Evolutionary conservation across 148 eudicot species (phyloP).

Genomic region (Chenopodium berlandieri): DNA sequence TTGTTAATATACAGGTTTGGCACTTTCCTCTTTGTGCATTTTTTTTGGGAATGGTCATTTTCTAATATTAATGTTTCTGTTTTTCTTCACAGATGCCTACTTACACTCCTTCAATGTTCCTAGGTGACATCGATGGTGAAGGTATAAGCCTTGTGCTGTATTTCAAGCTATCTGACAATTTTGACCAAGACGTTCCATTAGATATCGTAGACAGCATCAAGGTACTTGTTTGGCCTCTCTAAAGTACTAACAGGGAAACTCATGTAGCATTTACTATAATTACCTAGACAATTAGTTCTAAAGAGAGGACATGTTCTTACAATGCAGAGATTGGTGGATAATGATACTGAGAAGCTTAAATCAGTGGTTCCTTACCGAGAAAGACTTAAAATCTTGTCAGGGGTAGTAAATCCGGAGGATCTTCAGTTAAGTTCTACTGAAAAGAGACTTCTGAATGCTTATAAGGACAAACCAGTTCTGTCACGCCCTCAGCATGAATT

Average conservation of each 20-base stretch:
- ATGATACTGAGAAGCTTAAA: conserved; percentile 63
- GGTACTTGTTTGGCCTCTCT: conserved; percentile 39
- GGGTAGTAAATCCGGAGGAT: conserved; percentile 82
- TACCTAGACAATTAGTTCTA: neutral
- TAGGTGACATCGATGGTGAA: conserved; percentile 70
- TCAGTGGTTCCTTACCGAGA: conserved; percentile 67
- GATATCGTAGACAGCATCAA: conserved; percentile 59
- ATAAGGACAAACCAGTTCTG: conserved; percentile 85
- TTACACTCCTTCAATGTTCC: conserved; percentile 71
- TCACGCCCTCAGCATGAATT: conserved; percentile 92
- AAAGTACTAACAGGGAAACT: neutral
- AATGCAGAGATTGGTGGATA: conserved; percentile 54
- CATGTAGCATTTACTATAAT: neutral
- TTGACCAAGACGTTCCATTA: conserved; percentile 50
- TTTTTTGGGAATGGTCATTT: neutral
- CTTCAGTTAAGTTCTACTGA: conserved; percentile 71
- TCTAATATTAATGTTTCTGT: neutral
- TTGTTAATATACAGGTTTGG: conserved; percentile 79
- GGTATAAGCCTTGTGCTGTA: conserved; percentile 78
- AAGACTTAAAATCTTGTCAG: conserved; percentile 76
- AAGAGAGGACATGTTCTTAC: neutral
- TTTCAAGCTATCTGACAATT: conserved; percentile 63
- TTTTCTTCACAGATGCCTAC: conserved; percentile 58
- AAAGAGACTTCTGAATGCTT: conserved; percentile 76
- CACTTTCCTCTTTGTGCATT: neutral